Evolutionary conservation across 2,329 filamentous ascomycete genomes (phyloP).

Genomic region (Fusarium agapanthi): DNA sequence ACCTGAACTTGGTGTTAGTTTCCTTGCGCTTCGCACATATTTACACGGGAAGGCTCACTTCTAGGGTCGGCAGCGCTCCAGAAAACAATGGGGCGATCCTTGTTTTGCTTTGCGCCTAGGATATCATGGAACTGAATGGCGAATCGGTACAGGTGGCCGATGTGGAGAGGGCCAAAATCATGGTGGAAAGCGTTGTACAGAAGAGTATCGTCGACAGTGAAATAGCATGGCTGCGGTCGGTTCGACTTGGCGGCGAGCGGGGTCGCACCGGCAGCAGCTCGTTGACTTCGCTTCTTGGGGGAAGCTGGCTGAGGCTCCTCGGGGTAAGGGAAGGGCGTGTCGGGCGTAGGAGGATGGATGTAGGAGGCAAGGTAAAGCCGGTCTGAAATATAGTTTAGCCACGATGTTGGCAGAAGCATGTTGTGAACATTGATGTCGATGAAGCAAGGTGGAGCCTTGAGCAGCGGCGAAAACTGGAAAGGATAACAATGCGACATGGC

Average conservation of each 20-base stretch:
- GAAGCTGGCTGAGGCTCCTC: slow-evolving; percentile 65
- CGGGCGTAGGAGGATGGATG: slow-evolving; percentile 78
- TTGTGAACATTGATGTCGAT: slow-evolving; percentile 12
- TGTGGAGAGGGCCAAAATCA: slow-evolving; percentile 97
- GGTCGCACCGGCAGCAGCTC: slow-evolving; percentile 62
- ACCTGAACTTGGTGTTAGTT: slow-evolving; percentile 57
- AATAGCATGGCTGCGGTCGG: slow-evolving; percentile 79
- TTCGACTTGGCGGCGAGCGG: slow-evolving; percentile 42
- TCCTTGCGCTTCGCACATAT: not conserved
- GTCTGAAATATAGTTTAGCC: slow-evolving; percentile 65
- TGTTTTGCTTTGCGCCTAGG: slow-evolving; percentile 88
- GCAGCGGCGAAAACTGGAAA: slow-evolving; percentile 11
- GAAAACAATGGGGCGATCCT: slow-evolving; percentile 90
- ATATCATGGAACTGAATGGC: slow-evolving; percentile 96
- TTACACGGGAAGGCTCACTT: slow-evolving; percentile 65
- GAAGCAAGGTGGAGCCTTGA: slow-evolving; percentile 18
- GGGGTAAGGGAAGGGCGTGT: slow-evolving; percentile 88
- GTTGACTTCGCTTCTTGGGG: slow-evolving; percentile 56
- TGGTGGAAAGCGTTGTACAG: slow-evolving; percentile 99
- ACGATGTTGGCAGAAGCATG: slow-evolving; percentile 28
- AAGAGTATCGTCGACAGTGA: slow-evolving; percentile 90
- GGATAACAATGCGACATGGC: slow-evolving; percentile 48
- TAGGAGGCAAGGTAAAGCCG: slow-evolving; percentile 96
- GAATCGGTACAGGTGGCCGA: slow-evolving; percentile 96
- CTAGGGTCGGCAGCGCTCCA: slow-evolving; percentile 93